Evolutionary conservation across 2,329 filamentous ascomycete species (phyloP).

Genomic region (Aspergillus pseudotamarii): DNA sequence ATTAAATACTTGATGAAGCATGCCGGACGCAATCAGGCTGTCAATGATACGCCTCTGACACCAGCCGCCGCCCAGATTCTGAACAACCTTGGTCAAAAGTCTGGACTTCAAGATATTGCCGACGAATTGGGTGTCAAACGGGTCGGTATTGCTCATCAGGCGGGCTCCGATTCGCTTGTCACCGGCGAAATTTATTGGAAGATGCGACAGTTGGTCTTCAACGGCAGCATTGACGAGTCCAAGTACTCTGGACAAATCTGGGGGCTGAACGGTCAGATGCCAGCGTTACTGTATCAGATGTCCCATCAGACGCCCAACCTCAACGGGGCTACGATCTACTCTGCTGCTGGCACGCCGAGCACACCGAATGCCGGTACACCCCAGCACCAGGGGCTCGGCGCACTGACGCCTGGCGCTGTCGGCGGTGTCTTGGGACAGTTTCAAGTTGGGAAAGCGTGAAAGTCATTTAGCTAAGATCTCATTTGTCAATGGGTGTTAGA

Average conservation of each 20-base stretch:
- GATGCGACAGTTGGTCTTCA: slow-evolving; percentile 85
- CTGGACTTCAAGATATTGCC: slow-evolving; percentile 88
- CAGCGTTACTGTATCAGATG: slow-evolving; percentile 50
- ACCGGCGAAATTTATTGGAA: slow-evolving; percentile 96
- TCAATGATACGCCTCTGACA: slow-evolving; percentile 65
- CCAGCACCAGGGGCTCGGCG: slow-evolving; percentile 55
- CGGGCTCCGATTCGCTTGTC: slow-evolving; percentile 88
- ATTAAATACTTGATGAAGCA: slow-evolving; percentile 97
- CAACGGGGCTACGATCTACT: slow-evolving; percentile 57
- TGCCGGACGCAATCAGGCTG: slow-evolving; percentile 70
- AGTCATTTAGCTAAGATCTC: not conserved
- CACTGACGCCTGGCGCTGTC: slow-evolving; percentile 76
- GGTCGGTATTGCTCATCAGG: slow-evolving; percentile 84
- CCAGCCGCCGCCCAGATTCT: slow-evolving; percentile 72
- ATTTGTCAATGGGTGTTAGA: slow-evolving; percentile 15
- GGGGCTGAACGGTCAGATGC: slow-evolving; percentile 78
- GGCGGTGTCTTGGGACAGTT: slow-evolving; percentile 78
- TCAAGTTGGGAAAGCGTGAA: slow-evolving; percentile 37
- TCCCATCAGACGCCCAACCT: slow-evolving; percentile 56
- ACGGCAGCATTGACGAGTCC: slow-evolving; percentile 73
- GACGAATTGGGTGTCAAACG: slow-evolving; percentile 91
- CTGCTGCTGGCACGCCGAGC: slow-evolving; percentile 60
- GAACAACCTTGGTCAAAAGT: slow-evolving; percentile 84
- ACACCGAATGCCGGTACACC: slow-evolving; percentile 65
- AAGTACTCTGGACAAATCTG: slow-evolving; percentile 89